A percentile compares a stretch with the other conserved stretches of the same genome.
phyloP scores from a whole-genome alignment of 2,329 filamentous ascomycete genomes.

The Zymoseptoria pseudotritici region DNA sequence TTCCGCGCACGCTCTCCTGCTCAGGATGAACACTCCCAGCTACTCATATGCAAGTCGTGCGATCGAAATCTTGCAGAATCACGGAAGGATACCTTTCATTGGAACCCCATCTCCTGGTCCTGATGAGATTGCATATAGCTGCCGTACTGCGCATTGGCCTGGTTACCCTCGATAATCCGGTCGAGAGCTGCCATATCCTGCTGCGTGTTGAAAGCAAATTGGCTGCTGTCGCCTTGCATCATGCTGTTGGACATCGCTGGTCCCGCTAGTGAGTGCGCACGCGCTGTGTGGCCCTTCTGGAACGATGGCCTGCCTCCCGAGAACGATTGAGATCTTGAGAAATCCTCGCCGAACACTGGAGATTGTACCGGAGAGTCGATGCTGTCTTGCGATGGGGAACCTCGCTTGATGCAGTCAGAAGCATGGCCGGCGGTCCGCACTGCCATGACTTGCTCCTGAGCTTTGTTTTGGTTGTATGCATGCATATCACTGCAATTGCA shows the following conservation, averaged over 20 bases:
- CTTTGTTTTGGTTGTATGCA: slow-evolving; percentile 28
- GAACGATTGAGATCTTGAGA: slow-evolving; percentile 14
- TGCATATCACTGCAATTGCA: slow-evolving; percentile 28
- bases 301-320: slow-evolving; percentile 3
- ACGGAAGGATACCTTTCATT: not conserved
- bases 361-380: slow-evolving; percentile 7
- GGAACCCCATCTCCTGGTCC: not conserved
- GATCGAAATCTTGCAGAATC: no score
- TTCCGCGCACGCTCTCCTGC: not conserved
- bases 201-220: not conserved
- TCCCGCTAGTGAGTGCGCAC: slow-evolving; percentile 5
- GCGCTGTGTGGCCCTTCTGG: slow-evolving; percentile 1
- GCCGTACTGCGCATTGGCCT: not conserved
- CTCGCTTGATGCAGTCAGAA: slow-evolving; percentile 2
- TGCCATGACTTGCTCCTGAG: slow-evolving; percentile 18
- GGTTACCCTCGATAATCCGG: not conserved
- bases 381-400: slow-evolving; percentile 18
- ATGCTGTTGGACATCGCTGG: not conserved
- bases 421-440: slow-evolving; percentile 9
- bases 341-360: slow-evolving; percentile 4
- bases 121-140: not conserved
- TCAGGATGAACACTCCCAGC: no score
- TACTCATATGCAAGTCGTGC: no score
- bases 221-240: not conserved
- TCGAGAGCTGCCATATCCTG: not conserved